phyloP scores from a whole-genome alignment of 495 filamentous ascomycete species.

The Cercophora samala region DNA sequence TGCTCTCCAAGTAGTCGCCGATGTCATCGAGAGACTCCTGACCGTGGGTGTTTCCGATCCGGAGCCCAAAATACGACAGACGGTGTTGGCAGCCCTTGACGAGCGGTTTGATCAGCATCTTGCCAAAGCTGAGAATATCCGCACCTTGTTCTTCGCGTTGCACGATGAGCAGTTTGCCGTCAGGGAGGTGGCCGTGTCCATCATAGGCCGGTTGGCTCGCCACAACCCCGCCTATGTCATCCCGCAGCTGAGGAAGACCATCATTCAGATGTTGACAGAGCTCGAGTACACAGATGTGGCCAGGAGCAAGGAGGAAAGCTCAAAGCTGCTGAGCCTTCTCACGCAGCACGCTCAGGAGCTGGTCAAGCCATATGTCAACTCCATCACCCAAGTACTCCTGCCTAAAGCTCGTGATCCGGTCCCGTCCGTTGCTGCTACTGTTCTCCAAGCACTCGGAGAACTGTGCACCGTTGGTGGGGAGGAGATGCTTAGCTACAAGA shows the following conservation, averaged over 20 bases:
- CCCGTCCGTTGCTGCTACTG: constrained; percentile 82
- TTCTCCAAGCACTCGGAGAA: constrained; percentile 89
- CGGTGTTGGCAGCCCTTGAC: constrained; percentile 83
- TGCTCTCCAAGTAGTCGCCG: constrained; percentile 91
- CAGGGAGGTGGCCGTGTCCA: constrained; percentile 89
- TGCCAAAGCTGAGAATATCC: constrained; percentile 91
- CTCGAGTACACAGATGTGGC: constrained; percentile 93
- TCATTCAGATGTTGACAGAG: constrained; percentile 94
- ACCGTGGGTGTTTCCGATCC: constrained; percentile 92
- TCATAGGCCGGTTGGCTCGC: constrained; percentile 86
- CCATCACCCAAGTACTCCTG: constrained; percentile 84
- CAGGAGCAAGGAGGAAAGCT: constrained; percentile 91
- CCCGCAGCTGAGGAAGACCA: constrained; percentile 84
- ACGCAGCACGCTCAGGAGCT: constrained; percentile 86
- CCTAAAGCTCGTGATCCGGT: constrained; percentile 83
- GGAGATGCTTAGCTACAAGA: constrained; percentile 84
- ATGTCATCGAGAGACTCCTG: constrained; percentile 93
- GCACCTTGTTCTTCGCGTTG: constrained; percentile 91
- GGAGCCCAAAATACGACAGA: constrained; percentile 80
- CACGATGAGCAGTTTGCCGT: constrained; percentile 92
- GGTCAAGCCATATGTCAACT: constrained; percentile 92
- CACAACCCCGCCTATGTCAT: constrained; percentile 97
- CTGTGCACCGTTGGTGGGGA: constrained; percentile 88
- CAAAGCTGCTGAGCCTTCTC: constrained; percentile 85
- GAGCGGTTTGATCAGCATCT: constrained; percentile 92